These are phyloP conservation scores for Nyssa sinensis DNA, from an alignment of 148 eudicot genomes.

Conservation along the genomic window DNA sequence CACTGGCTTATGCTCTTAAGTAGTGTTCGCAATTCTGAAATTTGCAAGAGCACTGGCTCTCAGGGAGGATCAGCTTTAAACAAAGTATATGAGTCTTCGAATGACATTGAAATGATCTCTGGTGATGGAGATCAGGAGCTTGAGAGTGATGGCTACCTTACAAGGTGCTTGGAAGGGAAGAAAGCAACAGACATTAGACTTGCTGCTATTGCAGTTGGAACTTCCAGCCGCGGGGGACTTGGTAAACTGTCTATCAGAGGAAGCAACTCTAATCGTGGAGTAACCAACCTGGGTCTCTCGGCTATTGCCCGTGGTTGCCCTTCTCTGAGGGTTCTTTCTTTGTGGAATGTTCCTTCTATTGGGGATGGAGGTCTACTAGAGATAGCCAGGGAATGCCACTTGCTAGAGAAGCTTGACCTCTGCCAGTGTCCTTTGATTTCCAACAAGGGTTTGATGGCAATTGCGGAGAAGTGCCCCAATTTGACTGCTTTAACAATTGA, in stretches of 20 bases:
- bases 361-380: conserved; percentile 72
- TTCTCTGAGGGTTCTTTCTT: conserved; percentile 59
- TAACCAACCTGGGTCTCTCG: conserved; percentile 63
- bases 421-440: conserved; percentile 63
- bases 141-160: conserved; percentile 56
- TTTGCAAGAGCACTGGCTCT: conserved; percentile 21
- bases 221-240: conserved; percentile 79
- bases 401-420: conserved; percentile 78
- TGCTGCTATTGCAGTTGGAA: conserved; percentile 83
- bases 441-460: conserved; percentile 63
- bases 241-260: conserved; percentile 83
- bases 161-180: conserved; percentile 80
- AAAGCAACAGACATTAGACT: conserved; percentile 85
- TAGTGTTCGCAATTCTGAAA: conserved; percentile 53
- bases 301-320: conserved; percentile 83
- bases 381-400: conserved; percentile 70
- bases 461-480: conserved; percentile 70
- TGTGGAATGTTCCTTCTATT: conserved; percentile 64
- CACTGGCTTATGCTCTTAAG: conserved; percentile 75
- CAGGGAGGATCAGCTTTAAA: background rate
- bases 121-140: conserved; percentile 30
- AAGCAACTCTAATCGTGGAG: conserved; percentile 51
- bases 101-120: conserved; percentile 31
- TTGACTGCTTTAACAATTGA: conserved; percentile 71
- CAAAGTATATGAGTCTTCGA: conserved; percentile 14